phyloP scores from a whole-genome alignment of 202 grass and related monocot species.

The Zizania palustris region DNA sequence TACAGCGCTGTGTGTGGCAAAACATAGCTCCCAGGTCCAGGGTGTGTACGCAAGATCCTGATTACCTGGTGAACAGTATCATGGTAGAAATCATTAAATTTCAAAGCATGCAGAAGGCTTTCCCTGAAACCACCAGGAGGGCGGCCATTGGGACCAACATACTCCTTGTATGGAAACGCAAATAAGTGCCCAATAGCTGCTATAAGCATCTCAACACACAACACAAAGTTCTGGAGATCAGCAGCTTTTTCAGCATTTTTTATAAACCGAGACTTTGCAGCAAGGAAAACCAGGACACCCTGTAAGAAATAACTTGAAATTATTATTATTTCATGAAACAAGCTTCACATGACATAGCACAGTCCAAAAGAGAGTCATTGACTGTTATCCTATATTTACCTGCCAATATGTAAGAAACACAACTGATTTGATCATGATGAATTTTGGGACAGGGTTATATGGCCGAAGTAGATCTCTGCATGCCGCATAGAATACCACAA shows the following conservation, averaged over 20 bases:
- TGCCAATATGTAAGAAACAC: slow-evolving; percentile 99
- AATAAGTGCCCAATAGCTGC: slow-evolving; percentile 78
- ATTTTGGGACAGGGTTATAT: slow-evolving; percentile 94
- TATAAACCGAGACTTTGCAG: slow-evolving; percentile 87
- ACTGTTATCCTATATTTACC: slow-evolving; percentile 44
- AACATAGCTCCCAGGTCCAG: not conserved
- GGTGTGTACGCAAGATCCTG: not conserved
- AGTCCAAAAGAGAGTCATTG: not conserved
- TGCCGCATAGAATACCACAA: slow-evolving; percentile 88
- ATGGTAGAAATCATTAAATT: slow-evolving; percentile 98
- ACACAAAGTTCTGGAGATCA: slow-evolving; percentile 83
- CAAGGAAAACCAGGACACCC: slow-evolving; percentile 97
- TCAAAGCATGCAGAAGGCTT: slow-evolving; percentile 86
- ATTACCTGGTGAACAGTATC: slow-evolving; percentile 97
- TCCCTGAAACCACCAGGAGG: slow-evolving; percentile 68
- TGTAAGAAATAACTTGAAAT: slow-evolving; percentile 38
- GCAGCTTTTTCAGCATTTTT: slow-evolving; percentile 84
- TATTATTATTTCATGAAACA: not conserved
- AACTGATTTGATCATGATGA: slow-evolving; percentile 96
- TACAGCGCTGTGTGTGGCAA: not conserved
- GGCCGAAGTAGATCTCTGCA: slow-evolving; percentile 89
- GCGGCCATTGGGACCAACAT: slow-evolving; percentile 79
- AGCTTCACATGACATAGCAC: not conserved
- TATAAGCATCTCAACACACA: slow-evolving; percentile 96
- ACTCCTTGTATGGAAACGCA: slow-evolving; percentile 95